Conservation (phyloP, 345 rosid species). For the Litchi chinensis region DNA sequence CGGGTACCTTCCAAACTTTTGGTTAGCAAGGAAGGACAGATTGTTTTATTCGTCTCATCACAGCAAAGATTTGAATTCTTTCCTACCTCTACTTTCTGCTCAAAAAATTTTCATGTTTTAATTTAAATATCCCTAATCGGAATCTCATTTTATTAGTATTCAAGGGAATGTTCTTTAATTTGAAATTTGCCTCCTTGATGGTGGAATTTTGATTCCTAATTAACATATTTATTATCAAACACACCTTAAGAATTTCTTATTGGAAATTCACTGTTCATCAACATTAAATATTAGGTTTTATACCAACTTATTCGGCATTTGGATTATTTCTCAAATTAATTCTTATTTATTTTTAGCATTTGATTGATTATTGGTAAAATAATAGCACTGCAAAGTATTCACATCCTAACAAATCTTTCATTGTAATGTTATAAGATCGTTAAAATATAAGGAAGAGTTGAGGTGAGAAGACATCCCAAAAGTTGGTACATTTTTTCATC, state of each 20-base stretch:
- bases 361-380: no score
- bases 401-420: no score
- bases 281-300: no score
- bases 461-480: no score
- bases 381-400: no score
- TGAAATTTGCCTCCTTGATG: neutral
- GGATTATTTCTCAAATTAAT: no score
- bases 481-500: no score
- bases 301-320: no score
- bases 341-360: no score
- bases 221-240: neutral
- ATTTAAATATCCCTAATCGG: neutral
- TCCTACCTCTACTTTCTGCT: neutral
- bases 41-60: slow-evolving; percentile 2
- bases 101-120: neutral
- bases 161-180: neutral
- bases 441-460: no score
- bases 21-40: no score
- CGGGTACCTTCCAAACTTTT: neutral
- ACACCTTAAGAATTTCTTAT: neutral
- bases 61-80: neutral
- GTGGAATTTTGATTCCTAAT: neutral
- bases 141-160: neutral
- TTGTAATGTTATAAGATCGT: no score
- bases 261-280: neutral